Evolutionary conservation across 805 yeast species (phyloP).

Genomic region (Candida cerambycidarum): DNA sequence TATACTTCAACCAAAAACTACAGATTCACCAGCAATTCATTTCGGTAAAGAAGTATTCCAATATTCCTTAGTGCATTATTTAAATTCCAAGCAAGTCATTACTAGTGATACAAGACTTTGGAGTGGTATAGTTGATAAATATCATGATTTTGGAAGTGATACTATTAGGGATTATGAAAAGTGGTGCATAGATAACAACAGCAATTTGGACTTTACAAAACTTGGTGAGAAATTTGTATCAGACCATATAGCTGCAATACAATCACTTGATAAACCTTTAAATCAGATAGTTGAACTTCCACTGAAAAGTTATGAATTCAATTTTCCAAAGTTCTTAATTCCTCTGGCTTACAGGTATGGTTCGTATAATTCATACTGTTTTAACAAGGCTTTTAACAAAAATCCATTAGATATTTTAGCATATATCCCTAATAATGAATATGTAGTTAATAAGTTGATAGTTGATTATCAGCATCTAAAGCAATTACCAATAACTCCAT

Average conservation of each 20-base stretch:
- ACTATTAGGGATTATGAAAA: constrained; percentile 9
- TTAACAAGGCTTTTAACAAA: constrained; percentile 11
- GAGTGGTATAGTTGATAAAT: constrained; percentile 9
- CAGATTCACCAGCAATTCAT: constrained; percentile 1
- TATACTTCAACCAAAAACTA: constrained; percentile 11
- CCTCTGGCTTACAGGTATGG: constrained; percentile 12
- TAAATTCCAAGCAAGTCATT: constrained; percentile 16
- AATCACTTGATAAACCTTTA: constrained; percentile 13
- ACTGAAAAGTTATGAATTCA: constrained; percentile 3
- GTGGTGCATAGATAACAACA: not conserved
- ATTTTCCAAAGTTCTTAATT: constrained; percentile 13
- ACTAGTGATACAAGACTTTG: constrained; percentile 11
- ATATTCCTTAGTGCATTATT: constrained; percentile 13
- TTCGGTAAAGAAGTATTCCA: constrained; percentile 18
- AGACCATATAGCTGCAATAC: constrained; percentile 12
- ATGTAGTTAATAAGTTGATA: constrained; percentile 9
- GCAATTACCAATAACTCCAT: constrained; percentile 3
- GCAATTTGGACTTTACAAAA: not conserved
- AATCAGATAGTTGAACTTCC: constrained; percentile 6
- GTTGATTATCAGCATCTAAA: constrained; percentile 6
- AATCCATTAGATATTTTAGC: constrained; percentile 15
- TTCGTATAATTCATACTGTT: constrained; percentile 9
- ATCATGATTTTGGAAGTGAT: constrained; percentile 9
- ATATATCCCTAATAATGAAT: constrained; percentile 12
- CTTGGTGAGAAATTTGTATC: constrained; percentile 10